Percentiles rank a stretch among this genome's conserved stretches.
These are phyloP conservation scores for Alternaria ventricosa DNA, from an alignment of 2,329 filamentous ascomycete genomes.

Conservation along the genomic window DNA sequence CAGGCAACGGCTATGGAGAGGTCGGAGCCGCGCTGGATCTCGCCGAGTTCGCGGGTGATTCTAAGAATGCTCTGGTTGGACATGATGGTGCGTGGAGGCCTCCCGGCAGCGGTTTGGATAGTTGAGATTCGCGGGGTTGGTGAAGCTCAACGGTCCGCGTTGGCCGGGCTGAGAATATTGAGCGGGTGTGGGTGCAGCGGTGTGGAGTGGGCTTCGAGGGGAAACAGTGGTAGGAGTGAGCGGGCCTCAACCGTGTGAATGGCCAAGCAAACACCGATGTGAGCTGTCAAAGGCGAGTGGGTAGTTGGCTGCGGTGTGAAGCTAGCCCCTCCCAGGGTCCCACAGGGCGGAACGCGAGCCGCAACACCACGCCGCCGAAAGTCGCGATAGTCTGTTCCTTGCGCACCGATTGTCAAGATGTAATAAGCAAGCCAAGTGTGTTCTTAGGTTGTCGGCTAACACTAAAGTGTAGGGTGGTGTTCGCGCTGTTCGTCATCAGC, in stretches of 20 bases:
- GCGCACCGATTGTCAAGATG: conserved; percentile 16
- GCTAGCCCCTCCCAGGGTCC: background rate
- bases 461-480: conserved; percentile 76
- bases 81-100: conserved; percentile 62
- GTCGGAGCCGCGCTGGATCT: conserved; percentile 83
- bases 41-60: conserved; percentile 85
- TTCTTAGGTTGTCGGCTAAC: background rate
- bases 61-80: conserved; percentile 87
- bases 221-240: background rate
- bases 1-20: conserved; percentile 88
- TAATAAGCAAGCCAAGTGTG: conserved; percentile 2
- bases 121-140: background rate
- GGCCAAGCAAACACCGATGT: conserved; percentile 6
- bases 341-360: conserved; percentile 1
- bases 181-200: background rate
- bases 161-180: background rate
- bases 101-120: conserved; percentile 1
- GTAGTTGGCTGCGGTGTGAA: conserved; percentile 1
- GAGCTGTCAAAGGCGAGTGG: conserved; percentile 9
- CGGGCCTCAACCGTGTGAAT: background rate
- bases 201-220: background rate
- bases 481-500: conserved; percentile 96
- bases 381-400: conserved; percentile 3
- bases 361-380: conserved; percentile 11
- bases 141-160: background rate